Evolutionary conservation across 139 green algal genomes (phyloP).

Genomic region (Limnomonas spitsbergensis): DNA sequence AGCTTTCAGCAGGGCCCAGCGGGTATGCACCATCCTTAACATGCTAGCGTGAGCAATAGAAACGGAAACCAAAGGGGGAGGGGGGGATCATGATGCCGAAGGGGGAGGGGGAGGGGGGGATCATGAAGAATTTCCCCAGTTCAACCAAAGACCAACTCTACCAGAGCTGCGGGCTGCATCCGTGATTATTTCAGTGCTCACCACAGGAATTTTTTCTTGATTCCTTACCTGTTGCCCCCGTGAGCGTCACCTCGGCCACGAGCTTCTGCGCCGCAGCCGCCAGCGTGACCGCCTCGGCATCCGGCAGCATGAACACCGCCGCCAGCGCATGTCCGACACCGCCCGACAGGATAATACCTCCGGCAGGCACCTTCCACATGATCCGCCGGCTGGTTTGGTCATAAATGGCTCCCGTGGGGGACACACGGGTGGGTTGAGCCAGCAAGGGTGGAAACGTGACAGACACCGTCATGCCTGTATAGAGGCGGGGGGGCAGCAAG

Average conservation of each 20-base stretch:
- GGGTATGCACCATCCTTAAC: too few species aligned
- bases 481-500: neutral
- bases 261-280: neutral
- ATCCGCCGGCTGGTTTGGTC: neutral
- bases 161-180: too few species aligned
- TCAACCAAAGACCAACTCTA: too few species aligned
- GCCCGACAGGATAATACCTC: neutral
- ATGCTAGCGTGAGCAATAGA: too few species aligned
- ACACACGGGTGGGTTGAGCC: neutral
- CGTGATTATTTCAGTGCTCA: too few species aligned
- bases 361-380: neutral
- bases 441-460: neutral
- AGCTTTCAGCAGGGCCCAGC: too few species aligned
- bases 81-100: too few species aligned
- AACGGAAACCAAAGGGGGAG: too few species aligned
- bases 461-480: conserved; percentile 1
- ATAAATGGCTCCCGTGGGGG: neutral
- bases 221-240: neutral
- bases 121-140: too few species aligned
- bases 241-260: neutral
- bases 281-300: neutral
- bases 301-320: neutral
- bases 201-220: neutral
- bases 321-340: neutral
- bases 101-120: too few species aligned